Percentiles rank a stretch among this genome's conserved stretches.
These are phyloP conservation scores for Xylaria sp. DNA, from an alignment of 2,329 filamentous ascomycete genomes.

Conservation along the genomic window DNA sequence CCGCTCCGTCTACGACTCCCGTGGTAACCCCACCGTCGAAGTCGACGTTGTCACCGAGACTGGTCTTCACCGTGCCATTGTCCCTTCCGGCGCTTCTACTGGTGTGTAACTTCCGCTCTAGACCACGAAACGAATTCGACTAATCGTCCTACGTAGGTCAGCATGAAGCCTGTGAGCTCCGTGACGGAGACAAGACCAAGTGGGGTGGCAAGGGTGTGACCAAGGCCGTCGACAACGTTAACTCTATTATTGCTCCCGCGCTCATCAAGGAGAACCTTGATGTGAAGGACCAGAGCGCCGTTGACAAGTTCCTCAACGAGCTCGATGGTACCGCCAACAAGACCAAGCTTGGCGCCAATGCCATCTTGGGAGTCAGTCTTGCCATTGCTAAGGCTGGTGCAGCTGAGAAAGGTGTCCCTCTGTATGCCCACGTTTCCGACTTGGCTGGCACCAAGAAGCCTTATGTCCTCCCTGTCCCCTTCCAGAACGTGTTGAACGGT, in stretches of 20 bases:
- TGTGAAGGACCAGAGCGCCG: slow-evolving; percentile 85
- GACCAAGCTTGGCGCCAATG: slow-evolving; percentile 88
- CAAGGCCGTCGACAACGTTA: slow-evolving; percentile 89
- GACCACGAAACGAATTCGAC: slow-evolving; percentile 32
- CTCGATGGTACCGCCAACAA: slow-evolving; percentile 89
- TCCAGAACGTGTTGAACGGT: slow-evolving; percentile 94
- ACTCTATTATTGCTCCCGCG: slow-evolving; percentile 80
- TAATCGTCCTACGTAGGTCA: slow-evolving; percentile 67
- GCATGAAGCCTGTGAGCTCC: slow-evolving; percentile 91
- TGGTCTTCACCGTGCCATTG: slow-evolving; percentile 96
- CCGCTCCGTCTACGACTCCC: slow-evolving; percentile 98
- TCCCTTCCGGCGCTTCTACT: slow-evolving; percentile 95
- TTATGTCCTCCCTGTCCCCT: slow-evolving; percentile 88
- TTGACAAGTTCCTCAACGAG: slow-evolving; percentile 86
- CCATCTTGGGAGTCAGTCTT: slow-evolving; percentile 86
- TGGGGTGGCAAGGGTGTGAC: slow-evolving; percentile 89
- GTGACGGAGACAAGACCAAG: slow-evolving; percentile 87
- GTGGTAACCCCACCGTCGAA: slow-evolving; percentile 97
- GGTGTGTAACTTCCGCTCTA: slow-evolving; percentile 65
- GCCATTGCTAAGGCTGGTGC: slow-evolving; percentile 89
- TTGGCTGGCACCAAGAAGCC: slow-evolving; percentile 91
- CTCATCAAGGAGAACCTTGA: slow-evolving; percentile 85
- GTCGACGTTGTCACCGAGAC: slow-evolving; percentile 97
- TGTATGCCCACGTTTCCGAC: slow-evolving; percentile 89
- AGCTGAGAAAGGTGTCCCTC: slow-evolving; percentile 86